Evolutionary conservation across 2,329 filamentous ascomycete species (phyloP), one percentile per base, ranked within the genome.

Genomic region (Cladobotryum mycophilum): DNA sequence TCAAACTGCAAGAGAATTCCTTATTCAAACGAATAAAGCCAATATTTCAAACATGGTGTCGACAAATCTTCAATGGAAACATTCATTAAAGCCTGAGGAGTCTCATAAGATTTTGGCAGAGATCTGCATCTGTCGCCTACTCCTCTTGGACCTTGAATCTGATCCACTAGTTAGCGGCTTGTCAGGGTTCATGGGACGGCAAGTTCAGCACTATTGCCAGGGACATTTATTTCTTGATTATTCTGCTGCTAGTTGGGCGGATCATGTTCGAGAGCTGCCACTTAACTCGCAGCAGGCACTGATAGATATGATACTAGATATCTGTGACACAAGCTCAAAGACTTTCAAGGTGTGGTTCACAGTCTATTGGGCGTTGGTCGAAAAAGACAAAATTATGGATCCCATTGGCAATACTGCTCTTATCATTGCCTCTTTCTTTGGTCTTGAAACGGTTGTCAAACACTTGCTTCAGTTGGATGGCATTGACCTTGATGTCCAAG

Each of bases 1-100:
- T 18, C 56, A 61, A 36, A 61, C 58, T 0, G 58, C 55, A 6
- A 57, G 53, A 22, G 58, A 60, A 45, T 61, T 60, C 35, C 38
- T 61, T 4, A 50, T 59, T 7, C 33, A 18, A 30, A 30, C 25
- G 4, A 37, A 18, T 18, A n/a, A 25, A 22, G 11, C 18, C 15
- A 15, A 5, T 22, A 25, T 13, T 8, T 18, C 35, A 1, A n/a
- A 12, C 1, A 34, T 5, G 34, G 7, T 6, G 7, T 6, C 5
- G 5, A 3, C 13, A 13, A 11, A n/a, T 1, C 20, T 45, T n/a
- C 18, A 18, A 20, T 59, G 55, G 57, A 57, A 58, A 40, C 20
- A 25, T 12, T 50, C 51, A 17, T 33, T 60, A 7, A 12, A 37
- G 1, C 52, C 34, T 5, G 17, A 25, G 38, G 47, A 52, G 7